Evolutionary conservation across 2,329 filamentous ascomycete genomes (phyloP).

Genomic region (Neospermospora avenae): DNA sequence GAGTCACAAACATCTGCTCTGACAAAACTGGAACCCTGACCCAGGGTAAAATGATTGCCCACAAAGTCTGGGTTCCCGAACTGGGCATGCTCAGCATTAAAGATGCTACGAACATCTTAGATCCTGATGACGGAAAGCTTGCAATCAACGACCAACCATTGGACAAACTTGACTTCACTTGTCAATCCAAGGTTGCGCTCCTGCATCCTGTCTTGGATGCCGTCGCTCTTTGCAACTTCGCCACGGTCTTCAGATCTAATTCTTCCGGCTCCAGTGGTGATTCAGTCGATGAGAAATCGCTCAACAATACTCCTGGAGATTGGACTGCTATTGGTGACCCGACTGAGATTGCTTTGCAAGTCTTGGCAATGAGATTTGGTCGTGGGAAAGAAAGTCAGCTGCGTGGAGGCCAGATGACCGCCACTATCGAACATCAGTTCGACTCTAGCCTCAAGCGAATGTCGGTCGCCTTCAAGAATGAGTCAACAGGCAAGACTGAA

Average conservation of each 20-base stretch:
- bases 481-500: conserved; percentile 37
- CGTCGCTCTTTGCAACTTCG: conserved; percentile 60
- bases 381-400: conserved; percentile 49
- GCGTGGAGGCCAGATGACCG: conserved; percentile 42
- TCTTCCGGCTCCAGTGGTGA: conserved; percentile 13
- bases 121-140: conserved; percentile 55
- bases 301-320: conserved; percentile 6
- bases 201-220: conserved; percentile 41
- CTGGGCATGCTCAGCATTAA: conserved; percentile 52
- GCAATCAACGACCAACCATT: conserved; percentile 42
- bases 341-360: conserved; percentile 71
- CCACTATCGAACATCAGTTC: conserved; percentile 67
- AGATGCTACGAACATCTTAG: conserved; percentile 55
- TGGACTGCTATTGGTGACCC: conserved; percentile 65
- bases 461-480: conserved; percentile 62
- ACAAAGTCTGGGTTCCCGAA: conserved; percentile 58
- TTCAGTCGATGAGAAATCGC: conserved; percentile 15
- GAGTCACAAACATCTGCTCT: conserved; percentile 41
- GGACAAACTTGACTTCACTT: conserved; percentile 32
- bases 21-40: conserved; percentile 67
- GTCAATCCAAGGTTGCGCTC: conserved; percentile 35
- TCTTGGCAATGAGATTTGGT: conserved; percentile 67
- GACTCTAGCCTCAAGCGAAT: conserved; percentile 73
- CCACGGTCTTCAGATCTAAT: conserved; percentile 36
- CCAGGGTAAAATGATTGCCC: conserved; percentile 46